These are phyloP conservation scores for Aspergillus sp. DNA, from an alignment of 2,329 filamentous ascomycete species.

Conservation along the genomic window DNA sequence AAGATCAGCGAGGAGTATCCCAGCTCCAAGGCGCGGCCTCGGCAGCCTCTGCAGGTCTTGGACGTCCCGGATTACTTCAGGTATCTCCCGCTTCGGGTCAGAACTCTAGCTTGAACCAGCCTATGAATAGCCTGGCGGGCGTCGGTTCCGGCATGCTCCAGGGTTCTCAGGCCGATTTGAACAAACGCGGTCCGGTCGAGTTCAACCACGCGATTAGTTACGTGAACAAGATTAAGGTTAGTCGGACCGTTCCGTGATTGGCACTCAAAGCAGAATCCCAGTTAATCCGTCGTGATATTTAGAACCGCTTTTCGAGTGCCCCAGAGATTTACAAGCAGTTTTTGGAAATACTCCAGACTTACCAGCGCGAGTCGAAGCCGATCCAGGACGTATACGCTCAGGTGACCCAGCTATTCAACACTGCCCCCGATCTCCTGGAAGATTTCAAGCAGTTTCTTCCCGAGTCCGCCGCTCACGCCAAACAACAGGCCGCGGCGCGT, in stretches of 20 bases:
- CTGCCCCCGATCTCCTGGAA: constrained; percentile 89
- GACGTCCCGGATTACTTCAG: constrained; percentile 52
- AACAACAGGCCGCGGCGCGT: constrained; percentile 57
- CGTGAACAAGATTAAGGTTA: constrained; percentile 98
- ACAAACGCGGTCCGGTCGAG: constrained; percentile 91
- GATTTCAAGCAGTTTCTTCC: constrained; percentile 99
- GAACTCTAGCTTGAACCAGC: constrained; percentile 48
- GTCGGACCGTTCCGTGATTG: constrained; percentile 19
- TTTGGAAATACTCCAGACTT: constrained; percentile 95
- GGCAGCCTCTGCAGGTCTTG: constrained; percentile 52
- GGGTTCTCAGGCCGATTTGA: constrained; percentile 56
- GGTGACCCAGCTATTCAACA: constrained; percentile 90
- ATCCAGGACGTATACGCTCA: constrained; percentile 98
- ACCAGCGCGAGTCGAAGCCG: constrained; percentile 95
- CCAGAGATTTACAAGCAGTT: constrained; percentile 99
- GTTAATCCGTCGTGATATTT: not conserved
- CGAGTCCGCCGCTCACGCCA: constrained; percentile 75
- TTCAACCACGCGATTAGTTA: constrained; percentile 99
- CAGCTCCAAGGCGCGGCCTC: constrained; percentile 66
- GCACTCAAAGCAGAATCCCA: too few relatives aligned
- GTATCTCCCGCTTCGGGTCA: constrained; percentile 43
- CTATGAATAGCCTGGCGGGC: constrained; percentile 62
- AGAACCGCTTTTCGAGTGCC: constrained; percentile 96
- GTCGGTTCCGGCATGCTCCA: constrained; percentile 58
- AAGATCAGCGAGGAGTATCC: constrained; percentile 65